Evolutionary conservation across 2,329 filamentous ascomycete genomes (phyloP), one percentile per base, ranked within the genome.

Genomic region (Alternaria arborescens): DNA sequence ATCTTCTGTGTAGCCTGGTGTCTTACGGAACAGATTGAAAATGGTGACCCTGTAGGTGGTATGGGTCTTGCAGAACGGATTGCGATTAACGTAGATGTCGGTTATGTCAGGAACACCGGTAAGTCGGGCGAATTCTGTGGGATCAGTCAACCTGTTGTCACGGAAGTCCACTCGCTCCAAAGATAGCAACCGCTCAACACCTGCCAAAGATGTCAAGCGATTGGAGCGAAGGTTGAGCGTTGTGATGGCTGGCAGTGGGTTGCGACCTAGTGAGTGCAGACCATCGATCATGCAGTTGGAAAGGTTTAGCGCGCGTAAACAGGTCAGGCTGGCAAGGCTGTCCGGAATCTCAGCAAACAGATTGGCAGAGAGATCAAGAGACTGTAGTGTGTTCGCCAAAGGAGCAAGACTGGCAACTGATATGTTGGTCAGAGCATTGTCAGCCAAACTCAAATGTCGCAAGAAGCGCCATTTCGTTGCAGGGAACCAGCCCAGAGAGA

Each of bases 271-370:
- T 2, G 94, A 97, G 71, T 96, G 91, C 57, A 99, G 84, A 16
- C 93, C 95, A 70, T 94, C 92, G 65, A 99, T 98, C 94, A 98
- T 97, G 84, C 94, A 98, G 72, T 97, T 91, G 4, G 94, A 97
- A 26, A 99, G 84, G 72, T 99, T 98, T 55, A 99, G 82, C 24
- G 95, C 94, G 66, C 94, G 89, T n/a, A 99, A 86, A 28, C 93
- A 90, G 20, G 93, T 93, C 59, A 99, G 83, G 10, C 88, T 91
- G 12, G 94, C 91, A 58, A 99, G 82, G 71, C 92, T 95, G 77
- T 98, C 95, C 1, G 95, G 95, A 55, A 98, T 91, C 77, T 97
- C 92, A n/a, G 88, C 89, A 78, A 99, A 97, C 32, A 97, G 87
- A 73, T 99, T 99, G 52, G 89, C 89, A 1, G 95, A 98, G 47